Base-by-base conservation (phyloP, 2,329 filamentous ascomycete genomes). In the Xylariaceae sp. region DNA sequence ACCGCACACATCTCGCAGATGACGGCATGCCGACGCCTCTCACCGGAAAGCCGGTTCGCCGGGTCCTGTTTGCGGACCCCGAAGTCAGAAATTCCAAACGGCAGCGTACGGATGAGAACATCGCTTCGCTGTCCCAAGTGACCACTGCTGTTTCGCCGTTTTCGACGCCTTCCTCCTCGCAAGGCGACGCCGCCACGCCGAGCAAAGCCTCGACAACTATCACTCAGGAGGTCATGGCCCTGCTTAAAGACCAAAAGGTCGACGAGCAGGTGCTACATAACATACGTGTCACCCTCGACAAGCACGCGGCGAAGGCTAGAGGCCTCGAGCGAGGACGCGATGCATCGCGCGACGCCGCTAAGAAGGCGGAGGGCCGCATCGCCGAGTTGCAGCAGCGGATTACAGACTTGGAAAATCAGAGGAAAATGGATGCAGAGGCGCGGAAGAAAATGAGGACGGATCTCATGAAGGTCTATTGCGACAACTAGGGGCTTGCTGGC, bases 321-420 rank as follows among this genome's bases (percentile, higher is more conserved):
- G 89, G 89, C 0, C 77, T 89, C 19, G 77, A 79, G 40, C 81
- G 81, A 59, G 88, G 88, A 0, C 77, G 89, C 2, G 89, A 93
- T 57, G 81, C 88, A 6, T 80, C 83, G 2, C 75, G 89, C n/a
- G 71, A 82, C 7, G 82, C 81, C 3, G 67, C 90, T 32, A 86
- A 84, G 67, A 78, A 79, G 3, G 87, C 86, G 61, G 87, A 93
- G 26, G 66, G 66, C n/a, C 70, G 66, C 48, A 72, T 75, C 42
- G 71, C 71, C 3, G 59, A 62, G 50, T 56, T 81, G 50, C 72
- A 77, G 65, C 67, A 67, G 40, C 65, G 68, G 26, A 63, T 79
- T 3, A 65, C 64, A 7, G 70, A 67, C 16, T 64, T 81, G n/a
- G 77, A 81, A 67, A 73, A 73, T 20, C 65, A 67, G 53, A 67